phyloP scores from a whole-genome alignment of 495 filamentous ascomycete species.

The Platismatia glauca region DNA sequence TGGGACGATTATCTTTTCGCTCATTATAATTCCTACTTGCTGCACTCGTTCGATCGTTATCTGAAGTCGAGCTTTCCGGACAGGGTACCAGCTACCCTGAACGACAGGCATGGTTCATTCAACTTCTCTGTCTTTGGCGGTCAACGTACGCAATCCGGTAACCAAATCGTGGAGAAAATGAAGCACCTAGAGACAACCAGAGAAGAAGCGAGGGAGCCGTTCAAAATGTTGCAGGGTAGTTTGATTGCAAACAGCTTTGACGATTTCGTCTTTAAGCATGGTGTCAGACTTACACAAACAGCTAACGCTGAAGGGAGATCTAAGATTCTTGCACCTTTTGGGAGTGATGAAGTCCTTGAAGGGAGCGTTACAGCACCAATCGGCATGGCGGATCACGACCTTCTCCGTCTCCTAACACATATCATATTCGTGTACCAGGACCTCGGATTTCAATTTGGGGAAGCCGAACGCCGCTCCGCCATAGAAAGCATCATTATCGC shows the following conservation, averaged over 20 bases:
- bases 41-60: slow-evolving; percentile 57
- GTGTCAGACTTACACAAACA: slow-evolving; percentile 43
- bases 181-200: slow-evolving; percentile 37
- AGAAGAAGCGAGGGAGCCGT: slow-evolving; percentile 37
- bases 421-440: slow-evolving; percentile 42
- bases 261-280: slow-evolving; percentile 49
- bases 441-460: slow-evolving; percentile 31
- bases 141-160: slow-evolving; percentile 39
- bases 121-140: slow-evolving; percentile 47
- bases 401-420: slow-evolving; percentile 54
- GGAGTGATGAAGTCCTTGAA: slow-evolving; percentile 20
- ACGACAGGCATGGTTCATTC: slow-evolving; percentile 41
- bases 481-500: slow-evolving; percentile 58
- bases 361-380: slow-evolving; percentile 31
- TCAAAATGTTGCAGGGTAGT: slow-evolving; percentile 58
- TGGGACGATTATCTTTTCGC: slow-evolving; percentile 93
- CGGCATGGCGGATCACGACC: slow-evolving; percentile 43
- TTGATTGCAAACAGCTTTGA: slow-evolving; percentile 51
- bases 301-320: slow-evolving; percentile 43
- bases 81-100: slow-evolving; percentile 31
- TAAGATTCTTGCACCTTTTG: slow-evolving; percentile 37
- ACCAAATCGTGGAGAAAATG: slow-evolving; percentile 42
- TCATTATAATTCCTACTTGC: slow-evolving; percentile 73
- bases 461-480: slow-evolving; percentile 25
- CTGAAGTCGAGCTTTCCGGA: slow-evolving; percentile 40